Percentiles rank a stretch among this genome's conserved stretches.
Evolutionary conservation across 179 eudicot genomes (phyloP).

Genomic region (Amaranthus tricolor): DNA sequence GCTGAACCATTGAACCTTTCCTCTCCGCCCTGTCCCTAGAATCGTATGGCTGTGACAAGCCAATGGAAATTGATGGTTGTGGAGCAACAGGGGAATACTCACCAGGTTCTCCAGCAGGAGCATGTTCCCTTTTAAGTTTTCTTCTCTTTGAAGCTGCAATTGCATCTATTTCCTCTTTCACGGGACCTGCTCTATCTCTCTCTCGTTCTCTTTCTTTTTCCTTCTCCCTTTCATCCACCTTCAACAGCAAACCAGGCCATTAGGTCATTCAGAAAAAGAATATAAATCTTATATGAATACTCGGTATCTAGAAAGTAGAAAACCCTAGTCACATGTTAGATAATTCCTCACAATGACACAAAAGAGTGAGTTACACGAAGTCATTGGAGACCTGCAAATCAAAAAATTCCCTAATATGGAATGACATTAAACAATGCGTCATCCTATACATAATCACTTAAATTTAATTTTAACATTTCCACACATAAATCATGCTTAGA

Average conservation of each 20-base stretch:
- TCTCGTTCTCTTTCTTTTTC: conserved; percentile 69
- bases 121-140: conserved; percentile 87
- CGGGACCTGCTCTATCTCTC: conserved; percentile 56
- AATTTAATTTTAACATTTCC: too few species aligned
- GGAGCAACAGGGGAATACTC: conserved; percentile 76
- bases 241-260: conserved; percentile 1
- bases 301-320: not conserved
- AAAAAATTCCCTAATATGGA: too few species aligned
- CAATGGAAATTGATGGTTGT: conserved; percentile 50
- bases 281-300: not conserved
- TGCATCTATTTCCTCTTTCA: conserved; percentile 76
- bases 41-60: conserved; percentile 64
- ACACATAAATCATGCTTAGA: too few species aligned
- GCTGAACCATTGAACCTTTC: conserved; percentile 64
- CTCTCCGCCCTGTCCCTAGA: conserved; percentile 84
- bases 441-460: too few species aligned
- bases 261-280: not conserved
- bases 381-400: too few species aligned
- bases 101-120: conserved; percentile 68
- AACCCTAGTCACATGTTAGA: not conserved
- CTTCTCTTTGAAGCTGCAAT: conserved; percentile 79
- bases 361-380: too few species aligned
- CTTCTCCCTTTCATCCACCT: conserved; percentile 56
- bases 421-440: too few species aligned
- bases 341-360: too few species aligned